Evolutionary conservation across 108 stramenopile genomes (phyloP).

Genomic region (Cyclostephanos invisitatus): DNA sequence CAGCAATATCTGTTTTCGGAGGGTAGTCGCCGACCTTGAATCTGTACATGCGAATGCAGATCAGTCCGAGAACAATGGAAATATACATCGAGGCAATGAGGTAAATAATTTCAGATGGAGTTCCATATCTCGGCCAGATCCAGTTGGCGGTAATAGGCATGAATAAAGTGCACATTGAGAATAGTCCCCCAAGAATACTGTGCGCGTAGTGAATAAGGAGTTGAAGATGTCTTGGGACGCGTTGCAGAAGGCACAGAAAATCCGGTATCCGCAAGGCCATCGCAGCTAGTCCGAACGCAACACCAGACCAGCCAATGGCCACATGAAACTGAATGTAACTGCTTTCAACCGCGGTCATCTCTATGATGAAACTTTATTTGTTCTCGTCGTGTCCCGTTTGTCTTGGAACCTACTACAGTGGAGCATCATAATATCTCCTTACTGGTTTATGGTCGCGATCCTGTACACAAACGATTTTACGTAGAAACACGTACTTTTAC

Average conservation of each 20-base stretch:
- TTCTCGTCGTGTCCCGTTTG: no score
- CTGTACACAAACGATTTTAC: no score
- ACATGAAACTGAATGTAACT: constrained; percentile 3
- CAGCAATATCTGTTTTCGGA: no score
- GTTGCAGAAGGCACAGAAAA: not conserved
- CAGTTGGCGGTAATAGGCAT: constrained; percentile 23
- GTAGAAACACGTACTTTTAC: no score
- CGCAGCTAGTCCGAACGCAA: constrained; percentile 1
- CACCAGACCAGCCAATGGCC: not conserved
- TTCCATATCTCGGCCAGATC: constrained; percentile 17
- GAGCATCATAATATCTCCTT: no score
- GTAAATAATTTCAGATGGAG: constrained; percentile 7
- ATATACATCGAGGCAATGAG: constrained; percentile 5
- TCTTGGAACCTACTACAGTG: no score
- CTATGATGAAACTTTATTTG: no score
- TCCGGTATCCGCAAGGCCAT: not conserved
- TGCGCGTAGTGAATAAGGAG: constrained; percentile 4
- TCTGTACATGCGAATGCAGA: not conserved
- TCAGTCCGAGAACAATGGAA: constrained; percentile 1
- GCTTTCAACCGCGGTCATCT: not conserved
- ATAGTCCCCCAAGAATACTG: not conserved
- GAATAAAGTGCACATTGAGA: not conserved
- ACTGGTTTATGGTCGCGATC: no score
- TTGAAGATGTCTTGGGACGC: not conserved
- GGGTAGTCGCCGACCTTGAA: not conserved